Evolutionary conservation across 106 monocot species (phyloP).

Genomic region (Apostasia ramifera): DNA sequence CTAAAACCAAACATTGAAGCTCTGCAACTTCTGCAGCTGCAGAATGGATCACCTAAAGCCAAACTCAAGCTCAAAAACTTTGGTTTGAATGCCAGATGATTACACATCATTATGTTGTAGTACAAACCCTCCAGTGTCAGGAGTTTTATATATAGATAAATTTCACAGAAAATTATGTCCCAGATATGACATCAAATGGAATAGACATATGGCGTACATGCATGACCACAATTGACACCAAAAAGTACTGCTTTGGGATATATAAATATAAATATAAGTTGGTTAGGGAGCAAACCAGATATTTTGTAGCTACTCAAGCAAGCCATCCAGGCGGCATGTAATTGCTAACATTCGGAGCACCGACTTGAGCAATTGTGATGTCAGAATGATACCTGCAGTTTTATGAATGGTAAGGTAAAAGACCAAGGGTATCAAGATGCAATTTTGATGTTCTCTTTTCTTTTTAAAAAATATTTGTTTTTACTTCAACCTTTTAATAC

Average conservation of each 20-base stretch:
- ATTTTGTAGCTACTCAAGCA: not conserved
- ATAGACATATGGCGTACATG: not conserved
- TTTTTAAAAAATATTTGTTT: no score
- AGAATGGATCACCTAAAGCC: no score
- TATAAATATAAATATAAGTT: not conserved
- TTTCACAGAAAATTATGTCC: not conserved
- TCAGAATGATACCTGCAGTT: constrained; percentile 4
- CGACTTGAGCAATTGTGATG: not conserved
- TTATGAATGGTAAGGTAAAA: no score
- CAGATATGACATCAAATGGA: constrained; percentile 1
- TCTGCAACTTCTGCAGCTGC: no score
- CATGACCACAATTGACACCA: not conserved
- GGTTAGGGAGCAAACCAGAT: not conserved
- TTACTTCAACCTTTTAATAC: no score
- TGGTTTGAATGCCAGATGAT: no score
- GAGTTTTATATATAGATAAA: constrained; percentile 4
- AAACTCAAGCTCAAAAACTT: no score
- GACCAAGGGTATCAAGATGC: no score
- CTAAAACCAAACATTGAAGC: no score
- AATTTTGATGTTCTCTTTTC: no score
- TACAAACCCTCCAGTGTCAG: not conserved
- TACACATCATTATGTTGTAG: not conserved
- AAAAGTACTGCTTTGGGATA: not conserved
- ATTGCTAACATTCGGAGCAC: not conserved
- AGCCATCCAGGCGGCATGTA: constrained; percentile 5